Base-by-base conservation (phyloP, 768 basidiomycete genomes). In the Amanita pallidorosea region DNA sequence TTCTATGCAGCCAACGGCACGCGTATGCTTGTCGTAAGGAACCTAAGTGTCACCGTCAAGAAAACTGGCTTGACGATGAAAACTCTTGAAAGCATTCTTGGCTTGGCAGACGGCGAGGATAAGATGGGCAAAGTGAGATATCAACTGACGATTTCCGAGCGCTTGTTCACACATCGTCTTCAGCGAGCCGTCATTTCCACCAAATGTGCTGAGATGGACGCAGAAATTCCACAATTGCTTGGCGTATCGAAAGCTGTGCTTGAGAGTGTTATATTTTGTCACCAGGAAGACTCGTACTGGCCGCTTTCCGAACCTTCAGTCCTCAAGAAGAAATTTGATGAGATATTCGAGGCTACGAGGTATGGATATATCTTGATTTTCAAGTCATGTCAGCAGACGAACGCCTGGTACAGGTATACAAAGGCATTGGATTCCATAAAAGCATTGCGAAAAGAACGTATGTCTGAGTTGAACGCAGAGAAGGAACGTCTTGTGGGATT, bases 261-360 rank as follows among this genome's bases (percentile, higher is more conserved):
- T 20, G 95, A 98, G 59, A 98, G 97, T 61, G 96, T 99, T 60
- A 98, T 99, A 45, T 99, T 99, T 61, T 99, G 96, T 65, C 96
- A 99, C 65, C 96, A 99, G 67, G 96, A 99, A 60, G 96, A 99
- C 48, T 94, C 92, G 0, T 97, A 90, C 60, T 99, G 96, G 96
- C 96, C 96, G 0, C 74, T 99, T 20, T 76, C 93, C 0, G 96
- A 98, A 58, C 88, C 95, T 2, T 70, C 88, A 9, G 77, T 81
- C 0, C 68, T 99, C 34, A 99, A 99, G 75, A 98, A 97, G 76
- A 98, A 98, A 64, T 99, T 99, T 54, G 96, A 99, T 59, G 96
- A 99, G 60, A 99, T 99, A 51, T 98, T 99, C 59, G 96, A 99
- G 66, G 96, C 96, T 3, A 98, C 94, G 17, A 86, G 87, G 92